Evolutionary conservation across 306 rosid species (phyloP).

Genomic region (Chamaecrista fasciculata): DNA sequence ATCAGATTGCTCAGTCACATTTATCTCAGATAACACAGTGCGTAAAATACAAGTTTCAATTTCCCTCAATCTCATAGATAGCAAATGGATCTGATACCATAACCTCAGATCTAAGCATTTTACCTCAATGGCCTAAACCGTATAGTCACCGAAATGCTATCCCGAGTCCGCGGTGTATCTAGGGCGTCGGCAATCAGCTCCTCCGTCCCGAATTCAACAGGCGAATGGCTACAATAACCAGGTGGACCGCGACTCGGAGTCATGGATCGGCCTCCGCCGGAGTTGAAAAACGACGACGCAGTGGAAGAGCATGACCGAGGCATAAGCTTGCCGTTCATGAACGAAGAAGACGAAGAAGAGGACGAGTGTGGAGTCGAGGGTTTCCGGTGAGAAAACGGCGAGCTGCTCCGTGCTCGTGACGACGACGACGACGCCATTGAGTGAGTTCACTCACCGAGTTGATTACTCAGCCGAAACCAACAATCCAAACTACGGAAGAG

Average conservation of each 20-base stretch:
- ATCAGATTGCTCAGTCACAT: conserved; percentile 37
- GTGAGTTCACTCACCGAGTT: conserved; percentile 46
- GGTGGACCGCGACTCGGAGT: conserved; percentile 50
- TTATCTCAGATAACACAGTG: conserved; percentile 29
- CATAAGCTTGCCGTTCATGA: conserved; percentile 52
- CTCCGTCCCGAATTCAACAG: conserved; percentile 62
- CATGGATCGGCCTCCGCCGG: conserved; percentile 81
- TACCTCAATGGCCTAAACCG: conserved; percentile 99
- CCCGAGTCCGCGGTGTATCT: conserved; percentile 56
- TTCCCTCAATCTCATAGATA: conserved; percentile 24
- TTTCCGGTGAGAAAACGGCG: conserved; percentile 86
- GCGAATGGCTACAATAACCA: conserved; percentile 41
- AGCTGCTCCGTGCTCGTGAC: conserved; percentile 85
- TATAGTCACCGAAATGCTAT: conserved; percentile 93
- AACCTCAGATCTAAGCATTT: conserved; percentile 58
- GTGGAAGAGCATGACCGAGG: conserved; percentile 85
- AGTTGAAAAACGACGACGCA: conserved; percentile 66
- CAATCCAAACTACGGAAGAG: conserved; percentile 12
- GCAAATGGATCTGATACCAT: conserved; percentile 49
- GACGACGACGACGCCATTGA: conserved; percentile 85
- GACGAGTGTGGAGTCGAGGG: conserved; percentile 65
- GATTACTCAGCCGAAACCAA: conserved; percentile 39
- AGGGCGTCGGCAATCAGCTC: conserved; percentile 61
- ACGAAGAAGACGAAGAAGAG: conserved; percentile 62
- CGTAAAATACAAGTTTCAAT: conserved; percentile 20